Base-by-base conservation (phyloP, 192 early-diverging fungal genomes). In the Rhizophagus sp. region DNA sequence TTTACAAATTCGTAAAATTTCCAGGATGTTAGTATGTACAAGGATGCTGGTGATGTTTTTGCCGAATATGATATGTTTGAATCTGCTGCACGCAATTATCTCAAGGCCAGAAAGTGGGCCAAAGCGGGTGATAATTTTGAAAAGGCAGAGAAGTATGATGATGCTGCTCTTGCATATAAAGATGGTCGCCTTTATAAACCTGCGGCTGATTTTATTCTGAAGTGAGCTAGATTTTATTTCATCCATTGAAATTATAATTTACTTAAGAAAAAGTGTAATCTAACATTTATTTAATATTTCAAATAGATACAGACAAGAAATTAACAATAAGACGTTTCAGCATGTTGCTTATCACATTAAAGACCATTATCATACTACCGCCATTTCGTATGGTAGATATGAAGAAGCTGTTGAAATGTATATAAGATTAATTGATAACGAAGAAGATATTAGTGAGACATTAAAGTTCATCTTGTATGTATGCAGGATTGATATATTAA, bases 71-170 rank as follows among this genome's bases (percentile, higher is more conserved):
- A 47, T 25, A 76, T 65, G 36, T 66, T 66, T 41, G 75, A 76
- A 41, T 6, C 0, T 66, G 75, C 75, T 11, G 75, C 75, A 9
- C 30, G 8, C 17, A 65, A 34, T 66, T 76, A 44, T 41, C 2
- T 47, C 15, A 47, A 41, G 12, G 22, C 19, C 10, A 62, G 30
- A 0, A 25, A 1, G 1, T 76, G 39, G 33, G 0, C 66, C 1
- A 47, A 63, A 24, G 75, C 75, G 9, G 75, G 61, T 50, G 12
- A 65, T 3, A 24, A 65, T 47, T 76, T 44, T n/a, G 39, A 76
- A 76, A 76, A 47, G 41, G 62, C 34, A 63, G 19, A 76, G 19
- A 76, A 76, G 41, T 76, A 76, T 64, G 22, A 33, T 41, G 24
- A 76, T 17, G 62, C 75, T 47, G 33, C 33, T 25, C 34, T 15